Conservation (phyloP, 768 basidiomycete species). For the Suillus alpinus region DNA sequence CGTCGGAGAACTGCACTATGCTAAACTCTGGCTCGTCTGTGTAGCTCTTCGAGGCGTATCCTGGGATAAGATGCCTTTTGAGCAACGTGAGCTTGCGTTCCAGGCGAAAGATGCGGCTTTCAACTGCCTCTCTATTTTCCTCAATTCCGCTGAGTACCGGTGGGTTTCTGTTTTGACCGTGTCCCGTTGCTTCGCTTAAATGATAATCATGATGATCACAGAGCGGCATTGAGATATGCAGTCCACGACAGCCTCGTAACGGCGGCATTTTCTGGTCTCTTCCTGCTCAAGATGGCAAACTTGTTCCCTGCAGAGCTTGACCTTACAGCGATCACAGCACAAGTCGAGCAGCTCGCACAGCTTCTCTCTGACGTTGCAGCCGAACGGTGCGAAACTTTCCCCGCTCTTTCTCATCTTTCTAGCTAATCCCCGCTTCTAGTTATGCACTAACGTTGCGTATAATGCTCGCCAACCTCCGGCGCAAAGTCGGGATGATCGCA, state of each 20-base stretch:
- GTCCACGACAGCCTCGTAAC: constrained; percentile 93
- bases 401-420: neutral
- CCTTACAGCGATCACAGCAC: constrained; percentile 67
- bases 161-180: constrained; percentile 28
- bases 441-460: constrained; percentile 90
- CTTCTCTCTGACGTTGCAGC: constrained; percentile 91
- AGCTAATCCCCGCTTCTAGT: constrained; percentile 32
- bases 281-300: constrained; percentile 92
- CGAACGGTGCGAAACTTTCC: constrained; percentile 64
- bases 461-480: constrained; percentile 89
- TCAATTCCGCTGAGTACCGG: constrained; percentile 80
- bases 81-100: constrained; percentile 92
- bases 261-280: constrained; percentile 87
- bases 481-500: constrained; percentile 72
- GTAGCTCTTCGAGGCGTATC: constrained; percentile 87
- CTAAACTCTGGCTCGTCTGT: constrained; percentile 93
- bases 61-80: constrained; percentile 96
- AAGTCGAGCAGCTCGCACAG: constrained; percentile 90
- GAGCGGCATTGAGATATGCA: constrained; percentile 87
- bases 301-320: constrained; percentile 87
- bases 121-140: constrained; percentile 79
- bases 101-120: constrained; percentile 93
- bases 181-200: neutral
- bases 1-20: constrained; percentile 85
- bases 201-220: constrained; percentile 25